Evolutionary conservation across 306 rosid genomes (phyloP).

Genomic region (Hippophae rhamnoides): DNA sequence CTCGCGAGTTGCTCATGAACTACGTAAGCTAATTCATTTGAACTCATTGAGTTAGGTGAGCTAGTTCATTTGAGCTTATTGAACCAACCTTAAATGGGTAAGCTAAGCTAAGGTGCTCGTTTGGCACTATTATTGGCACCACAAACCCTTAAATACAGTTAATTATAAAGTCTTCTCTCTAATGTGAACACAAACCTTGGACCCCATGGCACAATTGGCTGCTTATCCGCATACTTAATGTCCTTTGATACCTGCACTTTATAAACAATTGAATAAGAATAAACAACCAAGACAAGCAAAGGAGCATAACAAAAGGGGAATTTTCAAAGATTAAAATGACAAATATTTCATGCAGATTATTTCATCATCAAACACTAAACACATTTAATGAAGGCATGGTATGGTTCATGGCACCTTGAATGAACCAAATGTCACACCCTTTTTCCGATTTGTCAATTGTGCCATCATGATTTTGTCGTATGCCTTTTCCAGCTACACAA

Average conservation of each 20-base stretch:
- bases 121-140: no score
- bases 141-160: not conserved
- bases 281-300: constrained; percentile 13
- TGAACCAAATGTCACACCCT: constrained; percentile 81
- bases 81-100: no score
- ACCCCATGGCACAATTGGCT: constrained; percentile 95
- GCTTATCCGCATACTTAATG: constrained; percentile 93
- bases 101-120: no score
- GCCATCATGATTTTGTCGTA: constrained; percentile 97
- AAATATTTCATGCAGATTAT: not conserved
- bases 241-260: constrained; percentile 84
- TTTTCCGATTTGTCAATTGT: constrained; percentile 79
- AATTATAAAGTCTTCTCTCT: constrained; percentile 7
- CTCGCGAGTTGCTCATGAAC: not conserved
- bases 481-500: constrained; percentile 72
- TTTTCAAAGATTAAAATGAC: constrained; percentile 1
- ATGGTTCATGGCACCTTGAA: constrained; percentile 47
- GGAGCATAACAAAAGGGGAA: constrained; percentile 4
- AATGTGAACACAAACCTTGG: constrained; percentile 60
- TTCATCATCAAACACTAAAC: constrained; percentile 5
- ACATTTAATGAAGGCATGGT: constrained; percentile 6
- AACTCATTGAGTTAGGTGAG: not conserved
- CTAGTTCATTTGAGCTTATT: not conserved
- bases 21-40: not conserved
- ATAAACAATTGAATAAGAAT: not conserved